Conservation (phyloP, 768 basidiomycete species). For the Russula sp. region DNA sequence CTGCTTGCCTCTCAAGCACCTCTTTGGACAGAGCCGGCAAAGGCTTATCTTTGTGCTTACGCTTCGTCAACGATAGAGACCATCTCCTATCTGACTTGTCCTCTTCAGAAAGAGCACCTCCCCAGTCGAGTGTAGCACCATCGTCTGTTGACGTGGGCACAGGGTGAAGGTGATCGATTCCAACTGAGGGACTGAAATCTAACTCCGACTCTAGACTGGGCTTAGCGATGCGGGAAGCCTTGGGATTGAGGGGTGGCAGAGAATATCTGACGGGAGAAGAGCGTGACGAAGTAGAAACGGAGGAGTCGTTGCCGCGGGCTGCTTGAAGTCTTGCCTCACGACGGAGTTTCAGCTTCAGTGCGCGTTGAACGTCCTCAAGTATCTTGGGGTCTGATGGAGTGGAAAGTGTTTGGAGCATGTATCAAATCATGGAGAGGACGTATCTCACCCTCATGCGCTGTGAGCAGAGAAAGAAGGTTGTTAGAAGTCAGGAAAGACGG, state of each 20-base stretch:
- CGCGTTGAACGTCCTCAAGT: conserved; percentile 72
- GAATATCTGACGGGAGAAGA: conserved; percentile 20
- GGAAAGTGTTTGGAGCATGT: conserved; percentile 16
- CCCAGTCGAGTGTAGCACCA: conserved; percentile 69
- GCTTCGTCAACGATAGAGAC: conserved; percentile 50
- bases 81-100: conserved; percentile 55
- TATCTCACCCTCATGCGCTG: conserved; percentile 67
- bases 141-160: conserved; percentile 63
- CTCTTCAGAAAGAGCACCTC: conserved; percentile 46
- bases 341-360: conserved; percentile 63
- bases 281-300: conserved; percentile 25
- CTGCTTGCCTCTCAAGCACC: conserved; percentile 52
- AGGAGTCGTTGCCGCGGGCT: conserved; percentile 18
- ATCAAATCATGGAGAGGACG: not conserved
- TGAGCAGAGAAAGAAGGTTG: conserved; percentile 16
- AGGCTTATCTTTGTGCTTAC: conserved; percentile 54
- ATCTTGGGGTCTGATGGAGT: conserved; percentile 58
- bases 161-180: conserved; percentile 44
- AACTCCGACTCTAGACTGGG: conserved; percentile 38
- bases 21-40: conserved; percentile 35
- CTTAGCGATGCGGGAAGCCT: conserved; percentile 19
- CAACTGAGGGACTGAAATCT: conserved; percentile 64
- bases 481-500: not conserved
- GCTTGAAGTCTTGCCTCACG: conserved; percentile 56
- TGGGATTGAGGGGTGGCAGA: conserved; percentile 29